Evolutionary conservation across 2,329 filamentous ascomycete genomes (phyloP), one percentile per base, ranked within the genome.

Genomic region (Alternaria gaisen): DNA sequence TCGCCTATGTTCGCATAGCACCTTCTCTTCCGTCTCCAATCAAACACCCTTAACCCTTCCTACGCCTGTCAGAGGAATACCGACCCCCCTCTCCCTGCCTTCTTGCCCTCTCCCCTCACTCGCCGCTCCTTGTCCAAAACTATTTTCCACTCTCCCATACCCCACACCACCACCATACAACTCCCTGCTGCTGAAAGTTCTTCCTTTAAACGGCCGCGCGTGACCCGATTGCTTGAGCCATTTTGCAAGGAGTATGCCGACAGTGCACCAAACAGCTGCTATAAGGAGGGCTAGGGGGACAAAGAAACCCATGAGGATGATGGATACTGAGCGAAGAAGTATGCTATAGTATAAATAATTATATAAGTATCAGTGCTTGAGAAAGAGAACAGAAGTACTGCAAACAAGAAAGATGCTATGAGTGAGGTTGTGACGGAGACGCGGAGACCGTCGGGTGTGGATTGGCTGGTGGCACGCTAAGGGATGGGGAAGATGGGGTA

Each of bases 171-270:
- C 60, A 9, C 68, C 58, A 46, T 63, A 58, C 0, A 64, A 10
- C 6, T 68, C 62, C 0, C 41, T 20, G 11, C 58, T 61, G 1
- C 40, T 56, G 52, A 53, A 62, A 2, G 58, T 46, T 12, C 46
- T 56, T 6, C 62, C 60, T 14, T 64, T 64, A 11, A 65, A 66
- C 9, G 69, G 66, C 11, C 53, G 56, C n/a, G 56, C 42, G 4
- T 65, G 56, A 3, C 66, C 64, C 1, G 66, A 60, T 43, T 71
- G 69, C 20, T 70, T 69, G 6, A 71, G 58, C 60, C 65, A 71
- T 16, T 42, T 52, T 18, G 68, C 68, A 10, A 72, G 59, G 30
- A 67, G 28, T 12, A 69, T 14, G 11, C 69, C 69, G 16, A 71
- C 56, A 26, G 50, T 26, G 16, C 58, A 56, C 69, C 69, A 72